phyloP scores from a whole-genome alignment of 2,329 filamentous ascomycete species.

The Sarocladiaceae sp. region DNA sequence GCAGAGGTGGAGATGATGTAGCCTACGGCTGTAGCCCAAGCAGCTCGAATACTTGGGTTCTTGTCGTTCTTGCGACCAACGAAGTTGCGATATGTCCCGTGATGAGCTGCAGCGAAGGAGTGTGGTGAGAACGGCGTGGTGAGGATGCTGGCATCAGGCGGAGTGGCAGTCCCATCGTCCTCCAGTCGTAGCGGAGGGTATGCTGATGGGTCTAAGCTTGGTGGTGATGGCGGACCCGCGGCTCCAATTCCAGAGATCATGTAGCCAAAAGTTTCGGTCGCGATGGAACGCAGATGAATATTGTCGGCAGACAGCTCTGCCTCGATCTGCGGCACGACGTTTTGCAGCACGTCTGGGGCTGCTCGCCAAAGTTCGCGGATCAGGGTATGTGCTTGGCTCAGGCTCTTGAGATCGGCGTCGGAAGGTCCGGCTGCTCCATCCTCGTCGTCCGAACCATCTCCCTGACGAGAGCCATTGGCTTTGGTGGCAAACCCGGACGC shows the following conservation, averaged over 20 bases:
- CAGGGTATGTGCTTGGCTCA: conserved; percentile 83
- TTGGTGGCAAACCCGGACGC: conserved; percentile 60
- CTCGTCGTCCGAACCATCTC: conserved; percentile 63
- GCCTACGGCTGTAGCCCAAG: conserved; percentile 81
- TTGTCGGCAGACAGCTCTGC: conserved; percentile 90
- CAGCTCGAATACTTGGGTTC: conserved; percentile 72
- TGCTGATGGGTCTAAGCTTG: conserved; percentile 71
- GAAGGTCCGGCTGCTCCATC: conserved; percentile 58
- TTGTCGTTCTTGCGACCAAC: conserved; percentile 84
- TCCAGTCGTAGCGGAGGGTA: conserved; percentile 73
- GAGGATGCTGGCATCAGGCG: conserved; percentile 57
- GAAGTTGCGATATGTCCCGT: conserved; percentile 76
- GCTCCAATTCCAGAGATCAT: conserved; percentile 92
- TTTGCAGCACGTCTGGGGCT: conserved; percentile 80
- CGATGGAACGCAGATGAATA: conserved; percentile 76
- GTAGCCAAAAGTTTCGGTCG: conserved; percentile 91
- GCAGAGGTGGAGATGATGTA: no score
- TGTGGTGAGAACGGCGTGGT: conserved; percentile 82
- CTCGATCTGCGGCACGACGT: conserved; percentile 91
- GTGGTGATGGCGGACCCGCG: conserved; percentile 73
- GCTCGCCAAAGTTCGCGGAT: conserved; percentile 93
- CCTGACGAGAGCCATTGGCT: conserved; percentile 52
- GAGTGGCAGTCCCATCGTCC: conserved; percentile 46
- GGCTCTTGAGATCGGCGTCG: conserved; percentile 80
- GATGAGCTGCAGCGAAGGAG: conserved; percentile 82